Evolutionary conservation across 352 stramenopile genomes (phyloP).

Genomic region (Globisporangium recalcitrans): DNA sequence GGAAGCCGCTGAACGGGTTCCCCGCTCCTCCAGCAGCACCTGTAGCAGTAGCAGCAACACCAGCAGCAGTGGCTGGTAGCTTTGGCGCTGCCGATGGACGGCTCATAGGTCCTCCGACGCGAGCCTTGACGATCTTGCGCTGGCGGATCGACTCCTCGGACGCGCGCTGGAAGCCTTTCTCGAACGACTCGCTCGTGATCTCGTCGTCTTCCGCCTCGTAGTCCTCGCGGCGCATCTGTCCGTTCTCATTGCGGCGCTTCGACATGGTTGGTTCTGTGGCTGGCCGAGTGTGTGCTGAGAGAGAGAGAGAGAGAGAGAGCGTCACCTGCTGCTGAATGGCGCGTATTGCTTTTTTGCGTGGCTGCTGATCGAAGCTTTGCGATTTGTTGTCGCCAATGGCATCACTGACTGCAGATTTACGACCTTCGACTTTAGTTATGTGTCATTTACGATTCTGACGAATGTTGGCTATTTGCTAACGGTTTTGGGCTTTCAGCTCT

Average conservation of each 20-base stretch:
- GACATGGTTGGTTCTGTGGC: slow-evolving; percentile 32
- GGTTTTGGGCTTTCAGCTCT: no score
- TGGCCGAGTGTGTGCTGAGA: background rate
- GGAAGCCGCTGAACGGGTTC: slow-evolving; percentile 47
- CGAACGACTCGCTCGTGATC: slow-evolving; percentile 36
- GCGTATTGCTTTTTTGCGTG: slow-evolving; percentile 4
- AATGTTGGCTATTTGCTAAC: no score
- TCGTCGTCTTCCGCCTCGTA: slow-evolving; percentile 58
- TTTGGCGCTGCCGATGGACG: slow-evolving; percentile 18
- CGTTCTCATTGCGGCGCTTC: slow-evolving; percentile 83
- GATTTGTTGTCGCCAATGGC: slow-evolving; percentile 1
- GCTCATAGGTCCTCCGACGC: slow-evolving; percentile 22
- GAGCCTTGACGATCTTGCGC: slow-evolving; percentile 78
- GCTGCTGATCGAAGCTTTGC: slow-evolving; percentile 2
- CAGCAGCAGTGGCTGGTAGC: slow-evolving; percentile 1
- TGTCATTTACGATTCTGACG: no score
- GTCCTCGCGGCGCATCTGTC: slow-evolving; percentile 82
- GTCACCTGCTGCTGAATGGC: background rate
- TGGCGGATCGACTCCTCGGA: slow-evolving; percentile 58
- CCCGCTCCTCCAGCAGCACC: slow-evolving; percentile 12
- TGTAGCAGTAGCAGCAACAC: background rate
- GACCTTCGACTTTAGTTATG: background rate
- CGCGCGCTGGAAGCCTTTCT: slow-evolving; percentile 68
- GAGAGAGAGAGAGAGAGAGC: slow-evolving; percentile 1
- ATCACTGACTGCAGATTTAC: background rate